phyloP scores from a whole-genome alignment of 192 early-diverging fungal species.

The Gorgonomyces haynaldii region DNA sequence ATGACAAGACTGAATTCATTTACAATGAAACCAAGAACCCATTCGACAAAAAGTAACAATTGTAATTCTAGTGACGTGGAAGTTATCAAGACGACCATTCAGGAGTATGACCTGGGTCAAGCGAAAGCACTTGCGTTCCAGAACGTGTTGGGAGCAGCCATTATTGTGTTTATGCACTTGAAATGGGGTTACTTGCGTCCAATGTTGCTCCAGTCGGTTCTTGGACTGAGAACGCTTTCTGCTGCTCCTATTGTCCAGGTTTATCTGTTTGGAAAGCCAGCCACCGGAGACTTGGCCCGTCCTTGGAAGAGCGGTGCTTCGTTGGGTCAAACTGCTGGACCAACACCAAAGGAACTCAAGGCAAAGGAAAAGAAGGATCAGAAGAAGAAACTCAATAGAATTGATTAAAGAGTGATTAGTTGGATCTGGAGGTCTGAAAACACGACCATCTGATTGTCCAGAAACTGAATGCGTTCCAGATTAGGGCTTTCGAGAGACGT shows the following conservation, averaged over 20 bases:
- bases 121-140: slow-evolving; percentile 59
- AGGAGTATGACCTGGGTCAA: slow-evolving; percentile 70
- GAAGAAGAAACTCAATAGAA: too few relatives aligned
- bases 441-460: too few relatives aligned
- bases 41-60: slow-evolving; percentile 21
- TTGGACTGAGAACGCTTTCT: slow-evolving; percentile 62
- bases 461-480: too few relatives aligned
- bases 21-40: slow-evolving; percentile 66
- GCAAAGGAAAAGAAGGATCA: too few relatives aligned
- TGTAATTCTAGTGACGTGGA: slow-evolving; percentile 36
- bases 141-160: slow-evolving; percentile 50
- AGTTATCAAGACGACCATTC: slow-evolving; percentile 43
- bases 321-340: too few relatives aligned
- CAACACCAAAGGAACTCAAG: too few relatives aligned
- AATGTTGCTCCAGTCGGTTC: slow-evolving; percentile 70
- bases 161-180: slow-evolving; percentile 74
- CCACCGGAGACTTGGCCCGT: slow-evolving; percentile 67
- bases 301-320: too few relatives aligned
- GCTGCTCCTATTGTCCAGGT: slow-evolving; percentile 65
- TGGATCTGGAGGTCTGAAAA: too few relatives aligned
- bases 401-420: too few relatives aligned
- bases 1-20: slow-evolving; percentile 66
- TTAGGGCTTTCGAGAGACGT: too few relatives aligned
- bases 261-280: slow-evolving; percentile 60
- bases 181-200: slow-evolving; percentile 82